Conservation (phyloP, 164 flowering plant genomes). For the Kalanchoe fedtschenkoi region DNA sequence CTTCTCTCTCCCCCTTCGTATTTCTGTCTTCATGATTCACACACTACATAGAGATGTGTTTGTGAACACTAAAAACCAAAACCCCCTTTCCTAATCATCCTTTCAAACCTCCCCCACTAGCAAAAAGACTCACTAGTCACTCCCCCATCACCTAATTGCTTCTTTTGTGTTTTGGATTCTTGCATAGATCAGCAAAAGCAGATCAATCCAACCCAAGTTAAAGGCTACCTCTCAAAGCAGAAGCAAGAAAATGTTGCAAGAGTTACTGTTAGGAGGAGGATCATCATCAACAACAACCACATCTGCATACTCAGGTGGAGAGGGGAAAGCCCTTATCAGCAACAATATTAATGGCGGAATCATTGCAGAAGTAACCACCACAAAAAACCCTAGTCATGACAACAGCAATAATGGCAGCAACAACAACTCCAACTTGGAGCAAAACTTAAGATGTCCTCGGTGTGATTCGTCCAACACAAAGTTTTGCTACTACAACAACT, state of each 20-base stretch:
- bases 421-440: neutral
- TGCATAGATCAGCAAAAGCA: neutral
- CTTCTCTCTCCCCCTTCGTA: neutral
- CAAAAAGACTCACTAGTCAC: neutral
- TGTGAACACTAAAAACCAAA: conserved; percentile 2
- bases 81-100: neutral
- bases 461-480: conserved; percentile 3
- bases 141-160: neutral
- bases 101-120: neutral
- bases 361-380: neutral
- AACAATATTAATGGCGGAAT: neutral
- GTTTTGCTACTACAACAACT: conserved; percentile 6
- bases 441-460: conserved; percentile 1
- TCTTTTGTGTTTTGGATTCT: conserved; percentile 4
- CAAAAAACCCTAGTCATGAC: neutral
- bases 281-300: neutral
- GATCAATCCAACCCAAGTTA: neutral
- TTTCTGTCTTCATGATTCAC: neutral
- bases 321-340: neutral
- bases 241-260: conserved; percentile 4
- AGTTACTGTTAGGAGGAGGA: neutral
- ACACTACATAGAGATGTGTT: neutral
- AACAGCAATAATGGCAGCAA: neutral
- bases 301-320: neutral
- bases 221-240: no score